These are phyloP conservation scores for Trichoderma parareesei DNA, from an alignment of 495 filamentous ascomycete genomes.

Conservation along the genomic window DNA sequence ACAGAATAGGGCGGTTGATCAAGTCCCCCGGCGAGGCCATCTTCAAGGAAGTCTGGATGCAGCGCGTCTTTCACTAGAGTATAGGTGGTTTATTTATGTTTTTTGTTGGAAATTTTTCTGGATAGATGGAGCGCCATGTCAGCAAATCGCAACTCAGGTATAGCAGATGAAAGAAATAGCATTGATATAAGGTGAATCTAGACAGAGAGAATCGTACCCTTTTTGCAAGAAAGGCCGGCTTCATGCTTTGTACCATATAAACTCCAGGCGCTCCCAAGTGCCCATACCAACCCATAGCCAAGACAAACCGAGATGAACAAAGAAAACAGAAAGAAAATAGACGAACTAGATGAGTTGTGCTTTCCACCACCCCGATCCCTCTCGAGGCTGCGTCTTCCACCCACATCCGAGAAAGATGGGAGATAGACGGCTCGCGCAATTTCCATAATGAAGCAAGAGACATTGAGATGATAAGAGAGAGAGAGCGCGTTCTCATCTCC, in stretches of 20 bases:
- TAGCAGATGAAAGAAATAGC: background rate
- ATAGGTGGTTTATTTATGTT: background rate
- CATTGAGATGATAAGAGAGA: too few species aligned
- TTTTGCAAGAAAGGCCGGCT: background rate
- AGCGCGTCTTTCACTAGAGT: constrained; percentile 38
- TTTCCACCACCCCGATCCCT: too few species aligned
- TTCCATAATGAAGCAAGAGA: too few species aligned
- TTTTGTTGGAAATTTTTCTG: background rate
- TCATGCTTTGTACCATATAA: background rate
- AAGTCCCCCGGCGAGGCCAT: constrained; percentile 45
- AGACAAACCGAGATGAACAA: background rate
- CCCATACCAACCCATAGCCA: background rate
- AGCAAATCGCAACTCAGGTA: constrained; percentile 14
- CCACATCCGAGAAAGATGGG: too few species aligned
- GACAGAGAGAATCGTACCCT: constrained; percentile 7
- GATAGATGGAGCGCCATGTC: constrained; percentile 17
- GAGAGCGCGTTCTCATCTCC: too few species aligned
- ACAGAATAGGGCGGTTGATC: constrained; percentile 66
- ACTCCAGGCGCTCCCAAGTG: background rate
- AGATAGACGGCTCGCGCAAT: too few species aligned
- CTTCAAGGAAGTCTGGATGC: constrained; percentile 41
- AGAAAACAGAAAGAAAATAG: too few species aligned
- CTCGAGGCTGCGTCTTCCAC: too few species aligned
- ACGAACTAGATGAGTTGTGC: too few species aligned
- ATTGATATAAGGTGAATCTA: background rate